These are phyloP conservation scores for Penstemon davidsonii DNA, from an alignment of 257 asterid genomes.

Conservation along the genomic window DNA sequence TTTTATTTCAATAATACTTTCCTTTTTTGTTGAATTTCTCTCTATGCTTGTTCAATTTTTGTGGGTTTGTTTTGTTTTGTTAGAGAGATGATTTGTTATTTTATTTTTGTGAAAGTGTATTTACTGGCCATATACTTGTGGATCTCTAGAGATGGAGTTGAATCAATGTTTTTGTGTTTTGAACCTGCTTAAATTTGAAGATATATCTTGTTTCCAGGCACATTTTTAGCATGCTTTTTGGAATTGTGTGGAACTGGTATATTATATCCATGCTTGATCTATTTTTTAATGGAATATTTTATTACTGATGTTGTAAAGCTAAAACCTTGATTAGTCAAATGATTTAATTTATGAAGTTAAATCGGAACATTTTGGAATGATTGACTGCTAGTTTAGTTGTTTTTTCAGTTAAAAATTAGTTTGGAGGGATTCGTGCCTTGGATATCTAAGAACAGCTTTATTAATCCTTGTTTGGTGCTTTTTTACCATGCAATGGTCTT, in stretches of 20 bases:
- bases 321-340: background rate
- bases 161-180: background rate
- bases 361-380: background rate
- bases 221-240: background rate
- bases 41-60: background rate
- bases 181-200: background rate
- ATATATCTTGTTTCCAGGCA: background rate
- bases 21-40: background rate
- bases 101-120: background rate
- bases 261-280: background rate
- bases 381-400: background rate
- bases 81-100: background rate
- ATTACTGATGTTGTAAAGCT: background rate
- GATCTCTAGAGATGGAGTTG: background rate
- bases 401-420: too few species aligned
- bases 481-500: background rate
- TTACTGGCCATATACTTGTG: background rate
- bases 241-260: background rate
- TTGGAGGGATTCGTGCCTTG: background rate
- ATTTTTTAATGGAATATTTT: background rate
- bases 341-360: background rate
- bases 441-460: background rate
- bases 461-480: conserved; percentile 16
- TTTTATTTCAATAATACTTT: background rate
- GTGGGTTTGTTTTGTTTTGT: background rate